Percentiles rank a stretch among this genome's conserved stretches.
Conservation (phyloP, 805 yeast species). For the Diddensiella transvaalensis region DNA sequence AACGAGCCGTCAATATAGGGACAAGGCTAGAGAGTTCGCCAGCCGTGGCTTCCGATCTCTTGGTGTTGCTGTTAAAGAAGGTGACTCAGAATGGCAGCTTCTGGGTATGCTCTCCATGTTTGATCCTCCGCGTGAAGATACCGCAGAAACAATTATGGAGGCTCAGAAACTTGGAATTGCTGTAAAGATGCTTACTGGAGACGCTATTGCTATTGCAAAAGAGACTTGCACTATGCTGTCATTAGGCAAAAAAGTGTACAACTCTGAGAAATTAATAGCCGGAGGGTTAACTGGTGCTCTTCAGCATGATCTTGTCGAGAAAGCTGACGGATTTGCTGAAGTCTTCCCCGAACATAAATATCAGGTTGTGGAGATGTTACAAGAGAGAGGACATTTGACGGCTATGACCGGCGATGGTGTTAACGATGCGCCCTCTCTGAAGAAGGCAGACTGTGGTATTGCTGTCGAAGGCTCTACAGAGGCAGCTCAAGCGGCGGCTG, state of each 20-base stretch:
- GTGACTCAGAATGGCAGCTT: slow-evolving; percentile 98
- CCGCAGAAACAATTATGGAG: slow-evolving; percentile 92
- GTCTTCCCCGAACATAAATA: slow-evolving; percentile 68
- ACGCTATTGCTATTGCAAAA: slow-evolving; percentile 98
- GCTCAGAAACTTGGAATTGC: slow-evolving; percentile 90
- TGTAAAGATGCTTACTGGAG: slow-evolving; percentile 98
- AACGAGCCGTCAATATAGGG: slow-evolving; percentile 88
- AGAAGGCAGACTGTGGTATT: slow-evolving; percentile 84
- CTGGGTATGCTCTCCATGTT: slow-evolving; percentile 97
- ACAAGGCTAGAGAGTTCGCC: slow-evolving; percentile 96
- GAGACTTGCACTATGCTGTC: slow-evolving; percentile 98
- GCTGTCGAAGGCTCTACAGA: slow-evolving; percentile 56
- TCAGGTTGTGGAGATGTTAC: slow-evolving; percentile 62
- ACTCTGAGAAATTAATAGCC: slow-evolving; percentile 94
- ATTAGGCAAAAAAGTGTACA: slow-evolving; percentile 92
- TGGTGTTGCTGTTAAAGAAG: slow-evolving; percentile 99
- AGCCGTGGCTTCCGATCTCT: slow-evolving; percentile 97
- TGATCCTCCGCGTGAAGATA: slow-evolving; percentile 99
- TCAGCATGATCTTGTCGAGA: slow-evolving; percentile 95
- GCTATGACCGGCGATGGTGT: slow-evolving; percentile 74
- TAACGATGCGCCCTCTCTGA: slow-evolving; percentile 64
- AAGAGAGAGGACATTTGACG: slow-evolving; percentile 60
- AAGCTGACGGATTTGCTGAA: slow-evolving; percentile 92
- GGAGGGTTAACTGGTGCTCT: slow-evolving; percentile 98
- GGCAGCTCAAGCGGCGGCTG: slow-evolving; percentile 45